Evolutionary conservation across 768 basidiomycete genomes (phyloP), one percentile per base, ranked within the genome.

Genomic region (Trametopsis cervina): DNA sequence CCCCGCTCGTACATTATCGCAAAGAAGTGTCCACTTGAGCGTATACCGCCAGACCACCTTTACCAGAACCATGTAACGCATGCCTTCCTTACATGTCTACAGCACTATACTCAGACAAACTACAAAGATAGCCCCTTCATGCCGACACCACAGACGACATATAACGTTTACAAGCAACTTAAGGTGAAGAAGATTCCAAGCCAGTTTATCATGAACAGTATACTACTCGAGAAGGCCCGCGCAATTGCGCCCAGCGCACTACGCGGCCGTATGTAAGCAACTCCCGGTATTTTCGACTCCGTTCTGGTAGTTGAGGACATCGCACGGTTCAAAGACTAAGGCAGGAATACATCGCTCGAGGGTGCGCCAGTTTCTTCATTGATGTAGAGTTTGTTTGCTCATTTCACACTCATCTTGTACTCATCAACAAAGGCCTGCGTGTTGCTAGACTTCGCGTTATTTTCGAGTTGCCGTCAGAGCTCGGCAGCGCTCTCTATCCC

Each of bases 151-250:
- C 5, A 22, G 43, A 38, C 27, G 6, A 18, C 3, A 20, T 50
- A 44, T 39, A n/a, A 44, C 20, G 37, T 40, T 12, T 44, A 50
- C 43, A 50, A 39, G 42, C 49, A 50, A 37, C 23, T 50, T 4
- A 50, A 50, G 37, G 10, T 50, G 7, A 13, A 37, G 20, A 25
- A 33, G 3, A 26, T 42, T 12, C 44, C 42, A 42, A 50, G 43
- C 35, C 42, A 18, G 4, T 44, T 44, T 25, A 24, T 25, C 17
- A 24, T 15, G 4, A 4, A 9, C 21, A 13, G 23, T 3, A 20
- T 37, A 4, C n/a, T 13, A 3, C 17, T 44, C 20, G 41, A 43
- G 13, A 20, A 24, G 4, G 22, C 44, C 18, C 49, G 49, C 2
- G 49, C 49, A 21, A 44, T 25, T 15, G 4, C 49, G 15, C 13